A percentile compares a stretch with the other conserved stretches of the same genome.
Conservation (phyloP, 805 yeast genomes). For the Yarrowia sp. region DNA sequence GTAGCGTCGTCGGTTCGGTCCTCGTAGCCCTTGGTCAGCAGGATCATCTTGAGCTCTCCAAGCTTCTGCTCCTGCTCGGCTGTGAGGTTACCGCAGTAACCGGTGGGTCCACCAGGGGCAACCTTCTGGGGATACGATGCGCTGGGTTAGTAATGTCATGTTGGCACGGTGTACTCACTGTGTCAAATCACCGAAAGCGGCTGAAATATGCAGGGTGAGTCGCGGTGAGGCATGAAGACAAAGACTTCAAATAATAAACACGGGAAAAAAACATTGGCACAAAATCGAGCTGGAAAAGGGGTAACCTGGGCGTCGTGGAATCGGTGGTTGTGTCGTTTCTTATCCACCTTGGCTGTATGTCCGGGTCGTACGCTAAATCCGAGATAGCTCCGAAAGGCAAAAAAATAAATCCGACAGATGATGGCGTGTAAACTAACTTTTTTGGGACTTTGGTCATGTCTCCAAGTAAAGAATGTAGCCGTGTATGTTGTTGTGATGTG, state of each 20-base stretch:
- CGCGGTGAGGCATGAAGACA: neutral
- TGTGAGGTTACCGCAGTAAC: slow-evolving; percentile 78
- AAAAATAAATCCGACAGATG: neutral
- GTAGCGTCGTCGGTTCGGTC: slow-evolving; percentile 85
- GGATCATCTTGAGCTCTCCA: slow-evolving; percentile 54
- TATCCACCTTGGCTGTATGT: no score
- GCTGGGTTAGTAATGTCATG: slow-evolving; percentile 31
- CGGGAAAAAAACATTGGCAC: neutral
- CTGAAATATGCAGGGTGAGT: slow-evolving; percentile 3
- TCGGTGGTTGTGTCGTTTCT: no score
- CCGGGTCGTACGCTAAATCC: neutral
- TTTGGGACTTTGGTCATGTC: neutral
- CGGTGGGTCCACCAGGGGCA: slow-evolving; percentile 63
- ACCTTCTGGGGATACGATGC: slow-evolving; percentile 70
- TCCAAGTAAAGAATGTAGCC: neutral
- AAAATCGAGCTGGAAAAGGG: neutral
- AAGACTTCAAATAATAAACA: neutral
- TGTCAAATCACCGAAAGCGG: slow-evolving; percentile 13
- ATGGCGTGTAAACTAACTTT: slow-evolving; percentile 8
- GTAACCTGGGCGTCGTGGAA: neutral
- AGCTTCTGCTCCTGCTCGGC: slow-evolving; percentile 63
- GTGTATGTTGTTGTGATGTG: no score
- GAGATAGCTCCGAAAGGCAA: slow-evolving; percentile 9
- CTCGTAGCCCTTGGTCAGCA: slow-evolving; percentile 64
- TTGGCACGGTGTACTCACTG: neutral